Conservation (phyloP, 345 rosid genomes). For the Clarkia xantiana region DNA sequence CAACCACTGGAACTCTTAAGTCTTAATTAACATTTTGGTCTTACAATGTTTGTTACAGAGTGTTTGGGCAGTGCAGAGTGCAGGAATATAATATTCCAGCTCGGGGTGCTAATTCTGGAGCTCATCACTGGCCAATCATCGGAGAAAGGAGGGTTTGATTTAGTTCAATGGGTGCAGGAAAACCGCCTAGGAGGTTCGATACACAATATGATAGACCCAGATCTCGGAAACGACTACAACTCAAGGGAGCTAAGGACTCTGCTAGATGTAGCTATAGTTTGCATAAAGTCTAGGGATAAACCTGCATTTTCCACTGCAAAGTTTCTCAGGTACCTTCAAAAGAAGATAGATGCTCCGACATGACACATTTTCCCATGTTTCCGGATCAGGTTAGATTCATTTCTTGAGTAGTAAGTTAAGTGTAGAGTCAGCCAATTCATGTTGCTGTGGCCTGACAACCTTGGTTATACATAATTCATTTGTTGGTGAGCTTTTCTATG, state of each 20-base stretch:
- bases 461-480: too few relatives aligned
- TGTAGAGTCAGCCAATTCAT: not conserved
- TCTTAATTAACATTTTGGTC: too few relatives aligned
- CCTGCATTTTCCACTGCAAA: slow-evolving; percentile 45
- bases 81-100: slow-evolving; percentile 56
- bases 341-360: slow-evolving; percentile 21
- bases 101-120: slow-evolving; percentile 76
- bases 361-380: not conserved
- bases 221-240: slow-evolving; percentile 50
- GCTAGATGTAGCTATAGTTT: slow-evolving; percentile 57
- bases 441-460: not conserved
- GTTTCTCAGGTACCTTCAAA: slow-evolving; percentile 59
- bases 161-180: slow-evolving; percentile 78
- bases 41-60: slow-evolving; percentile 14
- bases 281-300: slow-evolving; percentile 45
- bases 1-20: too few relatives aligned
- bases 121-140: slow-evolving; percentile 86
- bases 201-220: slow-evolving; percentile 81
- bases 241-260: slow-evolving; percentile 57
- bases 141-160: slow-evolving; percentile 35
- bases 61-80: slow-evolving; percentile 23
- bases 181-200: slow-evolving; percentile 46
- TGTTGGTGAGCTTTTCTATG: too few relatives aligned
- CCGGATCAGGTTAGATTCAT: not conserved
- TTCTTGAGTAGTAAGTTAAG: not conserved